Percentiles rank a stretch among this genome's conserved stretches.
These are phyloP conservation scores for Tylopilus intermedius DNA, from an alignment of 768 basidiomycete species.

Conservation along the genomic window DNA sequence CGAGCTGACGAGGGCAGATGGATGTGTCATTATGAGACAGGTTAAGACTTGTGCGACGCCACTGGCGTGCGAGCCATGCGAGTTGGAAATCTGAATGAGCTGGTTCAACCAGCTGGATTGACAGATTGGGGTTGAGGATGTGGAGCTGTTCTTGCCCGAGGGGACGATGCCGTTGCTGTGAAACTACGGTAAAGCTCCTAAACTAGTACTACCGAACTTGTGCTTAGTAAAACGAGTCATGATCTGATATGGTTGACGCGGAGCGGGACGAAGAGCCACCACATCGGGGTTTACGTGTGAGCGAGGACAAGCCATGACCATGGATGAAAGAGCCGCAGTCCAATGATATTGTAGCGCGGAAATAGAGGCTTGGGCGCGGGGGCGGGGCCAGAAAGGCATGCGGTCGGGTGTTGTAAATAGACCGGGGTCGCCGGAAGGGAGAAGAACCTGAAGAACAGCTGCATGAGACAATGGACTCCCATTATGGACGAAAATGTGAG, in stretches of 20 bases:
- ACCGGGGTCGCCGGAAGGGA: constrained; percentile 20
- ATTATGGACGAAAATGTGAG: constrained; percentile 14
- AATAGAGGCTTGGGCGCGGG: constrained; percentile 20
- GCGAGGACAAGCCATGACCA: constrained; percentile 5
- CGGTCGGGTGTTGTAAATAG: constrained; percentile 23
- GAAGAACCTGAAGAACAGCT: constrained; percentile 14
- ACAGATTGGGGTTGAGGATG: constrained; percentile 16
- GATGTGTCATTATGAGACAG: constrained; percentile 21
- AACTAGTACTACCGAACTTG: constrained; percentile 18
- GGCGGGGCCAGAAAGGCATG: constrained; percentile 21
- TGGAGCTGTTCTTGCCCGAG: constrained; percentile 8
- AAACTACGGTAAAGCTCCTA: constrained; percentile 7
- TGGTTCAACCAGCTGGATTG: constrained; percentile 8
- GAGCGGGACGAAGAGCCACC: constrained; percentile 6
- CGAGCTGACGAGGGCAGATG: constrained; percentile 3
- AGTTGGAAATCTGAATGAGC: constrained; percentile 12
- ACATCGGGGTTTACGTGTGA: constrained; percentile 28
- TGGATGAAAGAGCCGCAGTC: constrained; percentile 9
- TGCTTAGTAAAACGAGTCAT: constrained; percentile 9
- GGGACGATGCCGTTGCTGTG: constrained; percentile 18
- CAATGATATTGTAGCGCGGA: constrained; percentile 17
- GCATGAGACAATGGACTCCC: constrained; percentile 24
- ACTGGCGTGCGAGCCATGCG: constrained; percentile 16
- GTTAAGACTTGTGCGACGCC: constrained; percentile 9
- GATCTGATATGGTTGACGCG: constrained; percentile 18